Evolutionary conservation across 78 protist species (phyloP), one percentile per base, ranked within the genome.

Genomic region (Acrasis kona): DNA sequence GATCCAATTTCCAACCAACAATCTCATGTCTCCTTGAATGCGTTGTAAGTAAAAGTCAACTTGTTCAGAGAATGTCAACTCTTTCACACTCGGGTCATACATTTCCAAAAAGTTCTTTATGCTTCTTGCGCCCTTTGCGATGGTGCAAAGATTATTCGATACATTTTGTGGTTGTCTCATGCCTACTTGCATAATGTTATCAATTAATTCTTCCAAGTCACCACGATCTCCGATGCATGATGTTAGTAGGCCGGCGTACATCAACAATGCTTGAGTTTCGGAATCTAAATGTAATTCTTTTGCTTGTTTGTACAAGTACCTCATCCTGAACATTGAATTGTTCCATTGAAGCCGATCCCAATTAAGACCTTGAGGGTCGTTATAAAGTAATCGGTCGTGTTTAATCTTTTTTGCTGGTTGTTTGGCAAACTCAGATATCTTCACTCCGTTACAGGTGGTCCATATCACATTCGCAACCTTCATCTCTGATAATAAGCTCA

Each of bases 401-500:
- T 50, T 50, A n/a, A 19, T n/a, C 19, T 50, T 50, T 50, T 50
- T n/a, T n/a, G n/a, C n/a, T n/a, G n/a, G n/a, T n/a, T n/a, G n/a
- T n/a, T n/a, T n/a, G n/a, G 19, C 19, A n/a, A n/a, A 50, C 19
- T 50, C 19, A 50, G 19, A 50, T n/a, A 50, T 50, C 61, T 50
- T 50, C 19, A 19, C 19, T 50, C 19, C 34, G 19, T 50, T 50
- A n/a, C 34, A n/a, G 19, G 61, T 50, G 61, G 19, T 50, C 19
- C 19, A n/a, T 50, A 19, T 19, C 19, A 50, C 61, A n/a, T 19
- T 50, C 19, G 19, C 19, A 50, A 50, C 61, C 19, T 50, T 19
- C 61, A 50, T 50, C 19, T 50, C 61, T n/a, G 19, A n/a, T n/a
- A 50, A n/a, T 50, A 50, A 50, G 19, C 61, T 50, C 68, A 76